Conservation (phyloP, 371 early-diverging fungal species). For the Apophysomyces trapeziformis region DNA sequence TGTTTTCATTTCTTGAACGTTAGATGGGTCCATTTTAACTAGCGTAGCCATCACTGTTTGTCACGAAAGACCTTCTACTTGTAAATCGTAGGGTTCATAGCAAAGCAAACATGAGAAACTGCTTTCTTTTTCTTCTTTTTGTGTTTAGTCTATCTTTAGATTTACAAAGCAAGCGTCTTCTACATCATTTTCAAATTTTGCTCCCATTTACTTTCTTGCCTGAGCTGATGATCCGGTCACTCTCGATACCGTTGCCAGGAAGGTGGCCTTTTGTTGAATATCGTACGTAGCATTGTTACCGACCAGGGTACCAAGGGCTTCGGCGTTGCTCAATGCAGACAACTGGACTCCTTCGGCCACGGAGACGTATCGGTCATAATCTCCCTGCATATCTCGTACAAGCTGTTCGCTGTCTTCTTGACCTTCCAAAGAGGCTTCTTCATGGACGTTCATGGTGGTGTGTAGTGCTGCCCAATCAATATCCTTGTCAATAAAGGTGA, state of each 20-base stretch:
- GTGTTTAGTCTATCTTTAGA: no score
- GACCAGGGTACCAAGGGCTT: slow-evolving; percentile 29
- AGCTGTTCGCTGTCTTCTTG: slow-evolving; percentile 7
- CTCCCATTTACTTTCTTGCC: slow-evolving; percentile 5
- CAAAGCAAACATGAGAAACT: not conserved
- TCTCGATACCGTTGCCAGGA: slow-evolving; percentile 36
- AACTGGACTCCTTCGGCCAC: slow-evolving; percentile 29
- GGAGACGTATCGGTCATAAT: slow-evolving; percentile 37
- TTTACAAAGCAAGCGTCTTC: no score
- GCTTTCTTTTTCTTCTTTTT: not conserved
- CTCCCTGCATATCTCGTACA: slow-evolving; percentile 27
- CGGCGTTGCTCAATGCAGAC: slow-evolving; percentile 23
- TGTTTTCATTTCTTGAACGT: no score
- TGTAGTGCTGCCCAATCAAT: slow-evolving; percentile 46
- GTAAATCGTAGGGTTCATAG: no score
- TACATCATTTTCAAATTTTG: not conserved
- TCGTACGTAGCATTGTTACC: slow-evolving; percentile 45
- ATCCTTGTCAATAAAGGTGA: slow-evolving; percentile 49
- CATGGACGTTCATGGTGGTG: slow-evolving; percentile 8
- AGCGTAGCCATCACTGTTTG: no score
- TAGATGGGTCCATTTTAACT: no score
- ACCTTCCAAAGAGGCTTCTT: slow-evolving; percentile 8
- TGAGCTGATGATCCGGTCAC: slow-evolving; percentile 23
- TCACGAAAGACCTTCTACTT: no score
- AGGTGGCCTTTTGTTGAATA: slow-evolving; percentile 42